Evolutionary conservation across 2,329 filamentous ascomycete genomes (phyloP).

Genomic region (Diaporthe sp.): DNA sequence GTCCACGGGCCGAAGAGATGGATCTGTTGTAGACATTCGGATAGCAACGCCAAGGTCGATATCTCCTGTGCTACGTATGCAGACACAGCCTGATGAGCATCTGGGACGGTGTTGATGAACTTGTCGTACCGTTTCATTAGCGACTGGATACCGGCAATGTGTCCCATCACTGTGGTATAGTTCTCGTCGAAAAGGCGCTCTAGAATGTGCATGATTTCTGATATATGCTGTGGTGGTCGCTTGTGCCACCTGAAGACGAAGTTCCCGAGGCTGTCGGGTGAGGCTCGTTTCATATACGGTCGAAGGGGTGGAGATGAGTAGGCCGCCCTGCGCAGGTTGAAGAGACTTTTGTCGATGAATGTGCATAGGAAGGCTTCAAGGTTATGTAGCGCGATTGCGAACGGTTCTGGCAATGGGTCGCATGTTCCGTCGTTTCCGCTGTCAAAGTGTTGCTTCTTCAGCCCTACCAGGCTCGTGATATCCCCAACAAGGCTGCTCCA

Average conservation of each 20-base stretch:
- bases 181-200: neutral
- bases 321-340: accelerated
- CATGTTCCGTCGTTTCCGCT: neutral
- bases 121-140: neutral
- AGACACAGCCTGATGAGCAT: neutral
- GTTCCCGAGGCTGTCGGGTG: neutral
- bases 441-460: neutral
- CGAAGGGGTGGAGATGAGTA: neutral
- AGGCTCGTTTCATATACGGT: neutral
- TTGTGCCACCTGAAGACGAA: accelerated
- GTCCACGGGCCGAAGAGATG: neutral
- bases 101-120: neutral
- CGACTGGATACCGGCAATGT: neutral
- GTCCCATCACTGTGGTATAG: too few relatives aligned
- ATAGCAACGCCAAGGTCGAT: neutral
- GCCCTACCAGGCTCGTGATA: neutral
- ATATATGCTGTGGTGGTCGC: neutral
- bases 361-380: neutral
- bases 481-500: neutral
- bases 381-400: neutral
- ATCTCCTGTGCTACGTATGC: neutral
- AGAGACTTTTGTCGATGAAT: accelerated
- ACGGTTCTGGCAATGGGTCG: neutral
- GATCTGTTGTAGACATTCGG: slow-evolving; percentile 9
- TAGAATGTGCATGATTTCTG: neutral